These are phyloP conservation scores for Xylariaceae sp. DNA, from an alignment of 2,329 filamentous ascomycete species.

Conservation along the genomic window DNA sequence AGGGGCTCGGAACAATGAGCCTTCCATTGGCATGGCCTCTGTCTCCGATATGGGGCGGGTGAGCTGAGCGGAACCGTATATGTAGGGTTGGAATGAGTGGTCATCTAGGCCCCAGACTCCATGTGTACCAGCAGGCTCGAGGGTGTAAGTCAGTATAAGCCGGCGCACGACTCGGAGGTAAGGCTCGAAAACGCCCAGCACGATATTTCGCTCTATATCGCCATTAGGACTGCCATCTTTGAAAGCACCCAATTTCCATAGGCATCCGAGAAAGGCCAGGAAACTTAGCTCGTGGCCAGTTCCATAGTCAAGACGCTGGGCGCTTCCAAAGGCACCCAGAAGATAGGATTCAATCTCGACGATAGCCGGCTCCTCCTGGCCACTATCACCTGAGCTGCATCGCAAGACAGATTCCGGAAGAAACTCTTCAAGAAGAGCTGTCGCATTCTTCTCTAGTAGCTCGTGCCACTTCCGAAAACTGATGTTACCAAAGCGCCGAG, in stretches of 20 bases:
- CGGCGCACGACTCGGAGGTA: slow-evolving; percentile 67
- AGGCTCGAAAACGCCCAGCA: slow-evolving; percentile 77
- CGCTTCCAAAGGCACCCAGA: slow-evolving; percentile 78
- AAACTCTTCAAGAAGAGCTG: slow-evolving; percentile 51
- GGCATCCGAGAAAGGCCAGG: slow-evolving; percentile 77
- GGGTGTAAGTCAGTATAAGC: slow-evolving; percentile 82
- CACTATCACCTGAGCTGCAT: slow-evolving; percentile 16
- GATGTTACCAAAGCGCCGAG: slow-evolving; percentile 84
- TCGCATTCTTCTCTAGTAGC: slow-evolving; percentile 56
- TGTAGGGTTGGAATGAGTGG: slow-evolving; percentile 88
- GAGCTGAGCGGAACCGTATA: slow-evolving; percentile 89
- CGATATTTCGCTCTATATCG: slow-evolving; percentile 69
- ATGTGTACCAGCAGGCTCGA: slow-evolving; percentile 93
- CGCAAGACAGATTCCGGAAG: slow-evolving; percentile 41
- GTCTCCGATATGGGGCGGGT: slow-evolving; percentile 64
- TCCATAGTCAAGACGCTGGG: slow-evolving; percentile 87
- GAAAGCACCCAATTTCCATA: slow-evolving; percentile 90
- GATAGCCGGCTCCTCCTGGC: slow-evolving; percentile 42
- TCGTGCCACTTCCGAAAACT: slow-evolving; percentile 82
- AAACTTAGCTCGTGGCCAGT: slow-evolving; percentile 96
- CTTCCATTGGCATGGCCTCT: slow-evolving; percentile 67
- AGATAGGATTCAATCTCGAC: slow-evolving; percentile 75
- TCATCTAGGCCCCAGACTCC: slow-evolving; percentile 99
- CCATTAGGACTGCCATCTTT: slow-evolving; percentile 45
- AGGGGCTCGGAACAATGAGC: slow-evolving; percentile 67